Conservation (phyloP, 805 yeast species). For the Hanseniaspora vineae region DNA sequence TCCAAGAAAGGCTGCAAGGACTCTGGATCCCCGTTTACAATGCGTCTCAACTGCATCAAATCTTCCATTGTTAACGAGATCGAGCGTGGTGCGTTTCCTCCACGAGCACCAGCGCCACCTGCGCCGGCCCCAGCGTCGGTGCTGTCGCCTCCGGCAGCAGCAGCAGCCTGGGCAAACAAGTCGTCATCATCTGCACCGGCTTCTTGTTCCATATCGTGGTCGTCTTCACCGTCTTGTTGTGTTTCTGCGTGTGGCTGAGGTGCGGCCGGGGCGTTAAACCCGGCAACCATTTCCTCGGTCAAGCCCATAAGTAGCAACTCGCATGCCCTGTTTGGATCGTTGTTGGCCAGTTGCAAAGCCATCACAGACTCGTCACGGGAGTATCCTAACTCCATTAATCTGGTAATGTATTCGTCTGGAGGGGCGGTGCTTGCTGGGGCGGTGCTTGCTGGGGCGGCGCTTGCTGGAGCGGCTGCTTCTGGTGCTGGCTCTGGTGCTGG, state of each 20-base stretch:
- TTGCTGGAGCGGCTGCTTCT: slow-evolving; percentile 14
- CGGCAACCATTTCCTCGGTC: slow-evolving; percentile 15
- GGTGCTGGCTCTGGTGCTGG: slow-evolving; percentile 3
- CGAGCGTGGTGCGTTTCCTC: slow-evolving; percentile 19
- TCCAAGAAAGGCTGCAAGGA: slow-evolving; percentile 73
- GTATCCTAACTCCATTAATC: slow-evolving; percentile 94
- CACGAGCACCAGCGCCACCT: slow-evolving; percentile 13
- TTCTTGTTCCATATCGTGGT: slow-evolving; percentile 1
- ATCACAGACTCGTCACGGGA: slow-evolving; percentile 75
- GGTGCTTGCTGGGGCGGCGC: slow-evolving; percentile 11
- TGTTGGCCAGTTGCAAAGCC: slow-evolving; percentile 89
- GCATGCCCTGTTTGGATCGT: slow-evolving; percentile 96
- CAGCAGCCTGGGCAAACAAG: slow-evolving; percentile 33
- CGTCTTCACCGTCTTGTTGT: slow-evolving; percentile 13
- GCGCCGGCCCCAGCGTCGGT: slow-evolving; percentile 16
- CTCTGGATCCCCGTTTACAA: slow-evolving; percentile 78
- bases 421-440: slow-evolving; percentile 14
- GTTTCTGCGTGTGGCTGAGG: slow-evolving; percentile 10
- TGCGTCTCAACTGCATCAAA: slow-evolving; percentile 52
- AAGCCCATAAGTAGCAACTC: slow-evolving; percentile 86
- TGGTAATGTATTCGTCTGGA: slow-evolving; percentile 49
- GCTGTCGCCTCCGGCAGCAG: slow-evolving; percentile 14
- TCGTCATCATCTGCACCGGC: slow-evolving; percentile 25
- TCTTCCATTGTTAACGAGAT: slow-evolving; percentile 34
- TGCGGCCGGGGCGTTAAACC: slow-evolving; percentile 9